Evolutionary conservation across 768 basidiomycete genomes (phyloP).

Genomic region (Pleurotus platypus): DNA sequence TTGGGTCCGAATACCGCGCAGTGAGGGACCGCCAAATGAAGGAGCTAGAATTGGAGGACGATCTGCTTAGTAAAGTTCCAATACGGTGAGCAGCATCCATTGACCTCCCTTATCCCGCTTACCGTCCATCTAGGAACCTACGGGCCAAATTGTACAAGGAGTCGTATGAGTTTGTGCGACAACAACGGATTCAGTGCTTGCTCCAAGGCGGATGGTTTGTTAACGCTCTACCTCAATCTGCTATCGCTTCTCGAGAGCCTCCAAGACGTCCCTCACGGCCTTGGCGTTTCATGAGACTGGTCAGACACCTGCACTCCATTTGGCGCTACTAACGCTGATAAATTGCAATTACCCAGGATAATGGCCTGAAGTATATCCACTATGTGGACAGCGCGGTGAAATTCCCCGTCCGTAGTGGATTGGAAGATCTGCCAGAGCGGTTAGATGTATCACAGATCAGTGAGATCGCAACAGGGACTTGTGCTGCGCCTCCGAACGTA

Average conservation of each 20-base stretch:
- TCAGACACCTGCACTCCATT: conserved; percentile 26
- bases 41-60: conserved; percentile 86
- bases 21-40: conserved; percentile 88
- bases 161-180: conserved; percentile 84
- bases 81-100: conserved; percentile 56
- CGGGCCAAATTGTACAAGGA: conserved; percentile 85
- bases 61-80: conserved; percentile 79
- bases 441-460: conserved; percentile 79
- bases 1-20: conserved; percentile 80
- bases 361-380: conserved; percentile 75
- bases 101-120: not conserved
- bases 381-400: conserved; percentile 81
- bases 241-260: conserved; percentile 44
- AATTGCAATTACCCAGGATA: conserved; percentile 50
- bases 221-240: conserved; percentile 59
- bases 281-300: conserved; percentile 88
- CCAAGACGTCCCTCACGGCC: conserved; percentile 56
- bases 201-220: conserved; percentile 92
- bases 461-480: conserved; percentile 76
- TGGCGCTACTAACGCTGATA: not conserved
- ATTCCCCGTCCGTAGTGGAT: conserved; percentile 72
- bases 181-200: conserved; percentile 85
- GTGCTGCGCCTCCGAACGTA: conserved; percentile 63
- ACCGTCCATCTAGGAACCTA: conserved; percentile 56
- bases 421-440: conserved; percentile 85